Conservation (phyloP, 1,139 yeast species). For the Entelexis sorbosivorans region DNA sequence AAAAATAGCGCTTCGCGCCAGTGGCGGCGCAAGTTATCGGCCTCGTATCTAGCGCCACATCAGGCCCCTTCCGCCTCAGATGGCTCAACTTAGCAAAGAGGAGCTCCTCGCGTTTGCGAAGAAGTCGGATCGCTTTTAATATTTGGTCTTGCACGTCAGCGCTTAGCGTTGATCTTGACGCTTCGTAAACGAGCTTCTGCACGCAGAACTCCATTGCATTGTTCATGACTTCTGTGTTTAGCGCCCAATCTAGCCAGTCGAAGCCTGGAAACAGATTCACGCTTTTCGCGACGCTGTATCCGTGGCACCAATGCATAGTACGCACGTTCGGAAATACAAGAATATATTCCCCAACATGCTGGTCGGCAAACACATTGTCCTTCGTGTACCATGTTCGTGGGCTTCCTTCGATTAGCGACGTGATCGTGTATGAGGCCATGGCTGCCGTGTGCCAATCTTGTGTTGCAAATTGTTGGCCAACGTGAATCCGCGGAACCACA, state of each 20-base stretch:
- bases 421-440: background rate
- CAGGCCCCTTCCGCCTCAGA: background rate
- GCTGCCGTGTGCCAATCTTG: background rate
- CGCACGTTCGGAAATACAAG: slow-evolving; percentile 72
- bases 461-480: slow-evolving; percentile 13
- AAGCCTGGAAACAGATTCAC: background rate
- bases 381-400: slow-evolving; percentile 15
- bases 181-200: slow-evolving; percentile 1
- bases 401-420: slow-evolving; percentile 9
- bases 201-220: slow-evolving; percentile 7
- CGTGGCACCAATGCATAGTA: slow-evolving; percentile 72
- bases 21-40: background rate
- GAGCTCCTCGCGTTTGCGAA: background rate
- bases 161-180: background rate
- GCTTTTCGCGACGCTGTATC: slow-evolving; percentile 34
- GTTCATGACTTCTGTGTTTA: background rate
- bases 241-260: slow-evolving; percentile 23
- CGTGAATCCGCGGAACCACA: slow-evolving; percentile 8
- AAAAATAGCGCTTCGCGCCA: background rate
- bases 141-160: background rate
- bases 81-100: background rate
- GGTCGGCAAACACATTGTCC: slow-evolving; percentile 39
- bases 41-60: background rate
- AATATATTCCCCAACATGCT: slow-evolving; percentile 67
- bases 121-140: background rate